Conservation (phyloP, 768 basidiomycete species). For the Suillus ampliporus region DNA sequence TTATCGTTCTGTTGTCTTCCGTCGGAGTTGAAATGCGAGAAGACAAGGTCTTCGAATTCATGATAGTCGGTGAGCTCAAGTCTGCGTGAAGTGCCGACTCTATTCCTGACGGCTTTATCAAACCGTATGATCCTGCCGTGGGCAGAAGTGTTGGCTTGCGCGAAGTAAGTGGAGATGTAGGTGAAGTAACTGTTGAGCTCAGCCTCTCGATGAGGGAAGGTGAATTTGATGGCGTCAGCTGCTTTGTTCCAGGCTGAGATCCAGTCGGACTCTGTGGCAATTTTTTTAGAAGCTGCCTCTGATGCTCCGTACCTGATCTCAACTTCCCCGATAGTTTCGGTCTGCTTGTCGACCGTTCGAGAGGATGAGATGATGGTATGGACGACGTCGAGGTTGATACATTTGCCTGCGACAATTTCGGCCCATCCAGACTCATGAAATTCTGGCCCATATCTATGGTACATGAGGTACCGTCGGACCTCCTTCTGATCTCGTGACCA, state of each 20-base stretch:
- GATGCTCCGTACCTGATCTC: slow-evolving; percentile 17
- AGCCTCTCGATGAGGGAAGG: slow-evolving; percentile 32
- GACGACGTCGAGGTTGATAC: slow-evolving; percentile 38
- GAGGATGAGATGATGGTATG: slow-evolving; percentile 22
- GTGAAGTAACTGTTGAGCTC: slow-evolving; percentile 33
- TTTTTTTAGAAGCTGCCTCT: slow-evolving; percentile 16
- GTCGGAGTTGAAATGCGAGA: slow-evolving; percentile 11
- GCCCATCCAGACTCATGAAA: slow-evolving; percentile 36
- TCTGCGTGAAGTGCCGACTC: slow-evolving; percentile 21
- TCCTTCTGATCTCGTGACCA: neutral
- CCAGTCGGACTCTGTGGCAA: slow-evolving; percentile 31
- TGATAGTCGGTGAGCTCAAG: slow-evolving; percentile 28
- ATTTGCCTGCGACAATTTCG: slow-evolving; percentile 25
- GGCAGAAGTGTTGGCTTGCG: slow-evolving; percentile 1
- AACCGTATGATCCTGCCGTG: slow-evolving; percentile 31
- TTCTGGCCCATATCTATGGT: slow-evolving; percentile 13
- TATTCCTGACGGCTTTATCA: slow-evolving; percentile 37
- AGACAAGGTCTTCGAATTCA: neutral
- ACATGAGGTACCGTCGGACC: neutral
- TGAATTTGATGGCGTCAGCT: slow-evolving; percentile 22
- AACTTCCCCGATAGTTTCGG: slow-evolving; percentile 18
- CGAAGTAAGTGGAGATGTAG: slow-evolving; percentile 32
- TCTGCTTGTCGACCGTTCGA: slow-evolving; percentile 19
- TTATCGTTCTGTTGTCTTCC: slow-evolving; percentile 1
- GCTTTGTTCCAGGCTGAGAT: slow-evolving; percentile 24